Conservation (phyloP, 441 rosid genomes). For the Viola pubescens region DNA sequence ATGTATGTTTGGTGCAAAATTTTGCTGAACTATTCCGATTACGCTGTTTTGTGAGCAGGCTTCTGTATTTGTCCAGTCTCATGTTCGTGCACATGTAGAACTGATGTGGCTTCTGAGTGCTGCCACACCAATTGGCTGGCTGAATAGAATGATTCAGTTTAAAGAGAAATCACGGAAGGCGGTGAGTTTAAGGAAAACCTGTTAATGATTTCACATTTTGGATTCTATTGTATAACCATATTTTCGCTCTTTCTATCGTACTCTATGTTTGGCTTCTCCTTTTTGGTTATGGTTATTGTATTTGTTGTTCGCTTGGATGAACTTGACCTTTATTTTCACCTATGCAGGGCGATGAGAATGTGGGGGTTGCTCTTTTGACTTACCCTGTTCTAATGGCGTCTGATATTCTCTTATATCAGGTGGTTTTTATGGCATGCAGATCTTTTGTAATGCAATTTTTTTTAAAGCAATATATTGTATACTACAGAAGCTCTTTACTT, state of each 20-base stretch:
- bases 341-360: constrained; percentile 82
- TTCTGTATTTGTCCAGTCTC: constrained; percentile 89
- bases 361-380: constrained; percentile 68
- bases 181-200: constrained; percentile 32
- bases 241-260: not conserved
- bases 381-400: constrained; percentile 92
- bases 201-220: not conserved
- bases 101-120: constrained; percentile 81
- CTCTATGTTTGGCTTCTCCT: not conserved
- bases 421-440: constrained; percentile 20
- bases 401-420: constrained; percentile 91
- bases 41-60: constrained; percentile 42
- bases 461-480: not conserved
- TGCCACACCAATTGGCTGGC: constrained; percentile 82
- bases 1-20: not conserved
- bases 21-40: constrained; percentile 6
- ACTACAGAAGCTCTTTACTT: too few species aligned
- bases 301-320: constrained; percentile 1
- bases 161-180: constrained; percentile 91
- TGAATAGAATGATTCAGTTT: constrained; percentile 83
- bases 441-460: not conserved
- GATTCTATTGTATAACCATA: not conserved
- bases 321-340: constrained; percentile 13
- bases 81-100: constrained; percentile 69
- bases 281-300: not conserved